Conservation (phyloP, 2,329 filamentous ascomycete genomes). For the Penicillium rolfsii region DNA sequence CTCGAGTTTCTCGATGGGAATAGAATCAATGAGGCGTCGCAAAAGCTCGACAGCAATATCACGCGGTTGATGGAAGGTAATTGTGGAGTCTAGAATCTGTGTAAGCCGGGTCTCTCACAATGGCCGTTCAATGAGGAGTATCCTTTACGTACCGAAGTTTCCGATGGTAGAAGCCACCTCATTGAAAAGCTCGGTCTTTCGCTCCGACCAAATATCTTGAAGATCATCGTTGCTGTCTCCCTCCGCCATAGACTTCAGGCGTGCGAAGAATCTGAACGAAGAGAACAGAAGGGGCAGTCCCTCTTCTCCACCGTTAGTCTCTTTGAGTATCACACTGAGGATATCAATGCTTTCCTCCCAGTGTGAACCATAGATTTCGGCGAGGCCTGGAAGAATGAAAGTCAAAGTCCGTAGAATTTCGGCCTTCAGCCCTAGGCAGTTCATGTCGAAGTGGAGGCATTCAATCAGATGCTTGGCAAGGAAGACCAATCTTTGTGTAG, state of each 20-base stretch:
- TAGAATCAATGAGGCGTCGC: conserved; percentile 66
- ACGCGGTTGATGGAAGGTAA: conserved; percentile 65
- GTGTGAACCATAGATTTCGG: conserved; percentile 83
- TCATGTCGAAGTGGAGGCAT: conserved; percentile 67
- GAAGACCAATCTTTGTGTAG: conserved; percentile 73
- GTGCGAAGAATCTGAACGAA: conserved; percentile 70
- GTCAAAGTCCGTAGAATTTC: conserved; percentile 51
- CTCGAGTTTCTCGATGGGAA: conserved; percentile 64
- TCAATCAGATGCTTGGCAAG: conserved; percentile 76
- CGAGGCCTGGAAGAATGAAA: conserved; percentile 70
- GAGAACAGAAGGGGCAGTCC: conserved; percentile 68
- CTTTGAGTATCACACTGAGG: conserved; percentile 62
- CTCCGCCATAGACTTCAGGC: conserved; percentile 60
- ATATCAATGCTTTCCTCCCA: conserved; percentile 72
- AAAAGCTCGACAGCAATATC: conserved; percentile 76
- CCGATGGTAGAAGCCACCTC: conserved; percentile 48
- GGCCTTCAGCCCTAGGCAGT: conserved; percentile 42
- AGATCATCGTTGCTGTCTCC: conserved; percentile 79
- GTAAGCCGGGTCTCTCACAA: background rate
- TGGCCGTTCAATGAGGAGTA: background rate
- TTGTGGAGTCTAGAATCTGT: conserved; percentile 48
- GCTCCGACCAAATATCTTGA: conserved; percentile 69
- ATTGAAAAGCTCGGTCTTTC: conserved; percentile 63
- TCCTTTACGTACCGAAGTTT: conserved; percentile 42
- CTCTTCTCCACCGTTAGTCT: conserved; percentile 51